Evolutionary conservation across 768 basidiomycete species (phyloP).

Genomic region (Boletus pseudo-olivaceus): DNA sequence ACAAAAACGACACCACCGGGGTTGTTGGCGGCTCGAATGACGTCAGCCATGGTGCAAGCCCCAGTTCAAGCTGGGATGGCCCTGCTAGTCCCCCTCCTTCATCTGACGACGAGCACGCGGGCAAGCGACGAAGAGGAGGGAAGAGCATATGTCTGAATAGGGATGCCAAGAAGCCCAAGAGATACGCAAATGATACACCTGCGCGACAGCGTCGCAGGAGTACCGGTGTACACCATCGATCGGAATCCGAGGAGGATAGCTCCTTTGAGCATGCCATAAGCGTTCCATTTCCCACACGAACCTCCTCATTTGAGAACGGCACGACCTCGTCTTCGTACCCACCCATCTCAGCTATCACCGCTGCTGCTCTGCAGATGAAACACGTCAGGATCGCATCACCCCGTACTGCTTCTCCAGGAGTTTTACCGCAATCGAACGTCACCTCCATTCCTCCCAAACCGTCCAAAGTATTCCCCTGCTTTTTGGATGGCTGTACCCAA

Average conservation of each 20-base stretch:
- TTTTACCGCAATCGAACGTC: background rate
- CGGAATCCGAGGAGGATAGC: background rate
- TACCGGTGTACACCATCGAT: background rate
- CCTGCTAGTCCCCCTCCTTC: background rate
- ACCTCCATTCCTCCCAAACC: conserved; percentile 1
- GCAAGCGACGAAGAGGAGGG: conserved; percentile 19
- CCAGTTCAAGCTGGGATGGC: background rate
- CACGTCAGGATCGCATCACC: conserved; percentile 17
- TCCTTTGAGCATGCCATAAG: background rate
- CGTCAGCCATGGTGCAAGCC: background rate
- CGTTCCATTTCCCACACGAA: background rate
- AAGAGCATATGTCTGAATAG: background rate
- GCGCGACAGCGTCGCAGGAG: conserved; percentile 1
- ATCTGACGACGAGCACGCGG: conserved; percentile 2
- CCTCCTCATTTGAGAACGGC: background rate
- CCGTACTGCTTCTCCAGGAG: conserved; percentile 1
- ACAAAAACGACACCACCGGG: background rate
- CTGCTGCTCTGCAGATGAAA: conserved; percentile 10
- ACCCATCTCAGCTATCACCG: conserved; percentile 2
- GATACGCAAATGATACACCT: conserved; percentile 9
- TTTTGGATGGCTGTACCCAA: conserved; percentile 23
- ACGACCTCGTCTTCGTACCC: background rate
- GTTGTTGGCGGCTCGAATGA: background rate
- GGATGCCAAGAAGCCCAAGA: conserved; percentile 13
- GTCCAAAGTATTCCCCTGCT: conserved; percentile 22